phyloP scores from a whole-genome alignment of 2,329 filamentous ascomycete species.

The Aspergillus melleus region DNA sequence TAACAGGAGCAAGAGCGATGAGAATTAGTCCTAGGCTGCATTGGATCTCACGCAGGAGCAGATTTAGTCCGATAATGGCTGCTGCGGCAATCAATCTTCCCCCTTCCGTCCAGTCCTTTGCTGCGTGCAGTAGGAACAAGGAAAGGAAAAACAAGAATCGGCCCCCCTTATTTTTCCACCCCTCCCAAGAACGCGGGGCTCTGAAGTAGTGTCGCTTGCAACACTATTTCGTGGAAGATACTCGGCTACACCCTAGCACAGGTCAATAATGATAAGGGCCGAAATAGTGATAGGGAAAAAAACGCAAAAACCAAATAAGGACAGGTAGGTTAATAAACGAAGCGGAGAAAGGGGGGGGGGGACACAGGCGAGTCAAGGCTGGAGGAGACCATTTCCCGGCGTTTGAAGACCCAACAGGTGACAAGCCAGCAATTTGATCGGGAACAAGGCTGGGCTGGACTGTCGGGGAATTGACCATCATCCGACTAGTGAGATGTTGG shows the following conservation, averaged over 20 bases:
- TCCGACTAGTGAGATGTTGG: not conserved
- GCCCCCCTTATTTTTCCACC: not conserved
- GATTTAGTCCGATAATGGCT: not conserved
- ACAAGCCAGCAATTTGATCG: not conserved
- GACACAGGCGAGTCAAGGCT: conserved; percentile 3
- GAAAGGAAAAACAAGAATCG: not conserved
- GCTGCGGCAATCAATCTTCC: not conserved
- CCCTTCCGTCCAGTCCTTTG: not conserved
- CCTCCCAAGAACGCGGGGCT: not conserved
- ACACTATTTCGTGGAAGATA: not conserved
- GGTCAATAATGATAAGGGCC: not conserved
- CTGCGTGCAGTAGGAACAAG: not conserved
- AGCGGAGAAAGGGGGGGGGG: not conserved
- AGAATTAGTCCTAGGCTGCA: conserved; percentile 1
- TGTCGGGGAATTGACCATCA: not conserved
- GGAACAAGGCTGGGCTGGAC: not conserved
- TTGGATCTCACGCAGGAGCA: conserved; percentile 8
- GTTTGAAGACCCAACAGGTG: not conserved
- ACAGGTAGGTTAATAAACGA: not conserved
- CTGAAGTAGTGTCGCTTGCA: not conserved
- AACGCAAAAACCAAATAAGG: not conserved
- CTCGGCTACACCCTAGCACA: not conserved
- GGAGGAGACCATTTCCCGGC: conserved; percentile 1
- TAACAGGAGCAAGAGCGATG: not conserved
- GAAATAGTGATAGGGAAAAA: not conserved